phyloP scores from a whole-genome alignment of 768 basidiomycete genomes.

The Xerocomellus intermedius region DNA sequence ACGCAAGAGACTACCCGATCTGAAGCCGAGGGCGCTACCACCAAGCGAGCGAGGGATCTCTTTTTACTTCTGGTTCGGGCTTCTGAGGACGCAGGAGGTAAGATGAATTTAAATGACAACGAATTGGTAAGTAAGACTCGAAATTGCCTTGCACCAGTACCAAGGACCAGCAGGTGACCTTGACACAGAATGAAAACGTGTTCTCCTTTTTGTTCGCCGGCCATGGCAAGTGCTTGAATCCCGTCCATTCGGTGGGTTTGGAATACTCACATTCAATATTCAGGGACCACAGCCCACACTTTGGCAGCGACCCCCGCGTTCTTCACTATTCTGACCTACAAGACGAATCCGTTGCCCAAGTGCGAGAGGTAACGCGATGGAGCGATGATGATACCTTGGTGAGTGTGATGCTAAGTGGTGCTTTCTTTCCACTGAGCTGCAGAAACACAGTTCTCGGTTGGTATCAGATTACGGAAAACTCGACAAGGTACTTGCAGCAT shows the following conservation, averaged over 20 bases:
- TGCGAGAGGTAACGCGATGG: conserved; percentile 24
- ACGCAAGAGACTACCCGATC: conserved; percentile 13
- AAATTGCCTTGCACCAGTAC: background rate
- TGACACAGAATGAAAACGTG: conserved; percentile 49
- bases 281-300: conserved; percentile 36
- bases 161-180: background rate
- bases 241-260: background rate
- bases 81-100: conserved; percentile 20
- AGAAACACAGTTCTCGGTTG: conserved; percentile 1
- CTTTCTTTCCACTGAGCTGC: background rate
- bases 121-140: conserved; percentile 16
- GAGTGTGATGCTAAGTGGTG: background rate
- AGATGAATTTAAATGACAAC: conserved; percentile 10
- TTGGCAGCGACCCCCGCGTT: conserved; percentile 34
- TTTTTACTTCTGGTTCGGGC: conserved; percentile 23
- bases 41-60: conserved; percentile 14
- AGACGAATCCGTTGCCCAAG: conserved; percentile 32
- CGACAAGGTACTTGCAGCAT: conserved; percentile 29
- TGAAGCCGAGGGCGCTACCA: background rate
- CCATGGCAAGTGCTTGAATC: conserved; percentile 39
- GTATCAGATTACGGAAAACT: conserved; percentile 29
- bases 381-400: conserved; percentile 19
- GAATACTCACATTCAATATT: background rate
- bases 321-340: conserved; percentile 32
- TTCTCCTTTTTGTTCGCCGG: conserved; percentile 57